Conservation (phyloP, 345 rosid species). For the Boechera stricta region DNA sequence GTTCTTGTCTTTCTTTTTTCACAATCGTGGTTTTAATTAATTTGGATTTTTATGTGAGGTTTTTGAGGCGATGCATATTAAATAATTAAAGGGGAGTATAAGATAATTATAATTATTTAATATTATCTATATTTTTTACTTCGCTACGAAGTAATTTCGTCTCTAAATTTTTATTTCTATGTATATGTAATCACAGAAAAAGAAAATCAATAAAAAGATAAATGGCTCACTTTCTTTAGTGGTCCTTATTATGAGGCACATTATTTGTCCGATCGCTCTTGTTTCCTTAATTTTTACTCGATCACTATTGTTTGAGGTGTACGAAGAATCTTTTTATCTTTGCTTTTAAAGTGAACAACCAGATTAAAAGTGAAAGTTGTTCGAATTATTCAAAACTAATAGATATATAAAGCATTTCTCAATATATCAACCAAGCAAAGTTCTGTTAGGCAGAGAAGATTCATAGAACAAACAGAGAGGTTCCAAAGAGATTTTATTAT, state of each 20-base stretch:
- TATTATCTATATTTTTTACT: too few relatives aligned
- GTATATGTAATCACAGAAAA: too few relatives aligned
- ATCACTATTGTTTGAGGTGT: too few relatives aligned
- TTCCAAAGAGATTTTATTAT: slow-evolving; percentile 21
- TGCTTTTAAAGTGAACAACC: not conserved
- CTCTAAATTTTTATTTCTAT: too few relatives aligned
- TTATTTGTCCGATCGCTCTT: not conserved
- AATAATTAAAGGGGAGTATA: too few relatives aligned
- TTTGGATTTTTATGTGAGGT: too few relatives aligned
- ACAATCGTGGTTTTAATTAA: too few relatives aligned
- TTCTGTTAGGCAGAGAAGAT: not conserved
- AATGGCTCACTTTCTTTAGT: not conserved
- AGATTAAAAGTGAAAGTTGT: not conserved
- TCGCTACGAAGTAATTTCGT: too few relatives aligned
- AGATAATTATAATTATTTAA: too few relatives aligned
- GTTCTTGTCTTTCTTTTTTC: too few relatives aligned
- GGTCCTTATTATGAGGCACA: not conserved
- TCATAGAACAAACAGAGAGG: slow-evolving; percentile 1
- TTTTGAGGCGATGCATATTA: too few relatives aligned
- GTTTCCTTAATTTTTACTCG: not conserved
- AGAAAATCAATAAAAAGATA: too few relatives aligned
- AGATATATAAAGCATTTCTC: not conserved
- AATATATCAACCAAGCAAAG: slow-evolving; percentile 13
- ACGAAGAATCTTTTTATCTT: not conserved
- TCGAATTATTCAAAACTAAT: not conserved